phyloP scores from a whole-genome alignment of 495 filamentous ascomycete species.

The Oleoguttula mirabilis region DNA sequence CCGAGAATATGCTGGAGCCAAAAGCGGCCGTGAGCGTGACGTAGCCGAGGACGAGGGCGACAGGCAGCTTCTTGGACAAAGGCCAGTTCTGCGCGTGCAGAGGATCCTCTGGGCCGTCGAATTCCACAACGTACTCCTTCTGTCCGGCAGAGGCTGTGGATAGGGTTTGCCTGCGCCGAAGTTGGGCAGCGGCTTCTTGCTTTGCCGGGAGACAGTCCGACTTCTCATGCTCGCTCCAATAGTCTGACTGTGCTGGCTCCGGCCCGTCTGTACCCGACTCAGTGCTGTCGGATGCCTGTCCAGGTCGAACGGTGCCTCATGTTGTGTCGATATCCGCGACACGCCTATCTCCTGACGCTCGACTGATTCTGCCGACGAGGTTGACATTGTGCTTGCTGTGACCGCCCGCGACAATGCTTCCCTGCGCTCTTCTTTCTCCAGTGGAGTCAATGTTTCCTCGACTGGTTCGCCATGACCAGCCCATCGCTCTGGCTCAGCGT shows the following conservation, averaged over 20 bases:
- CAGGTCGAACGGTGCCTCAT: constrained; percentile 37
- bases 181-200: constrained; percentile 41
- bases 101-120: constrained; percentile 66
- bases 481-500: constrained; percentile 23
- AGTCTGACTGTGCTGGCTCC: constrained; percentile 63
- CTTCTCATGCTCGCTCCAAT: constrained; percentile 44
- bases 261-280: constrained; percentile 60
- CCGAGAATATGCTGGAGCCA: constrained; percentile 25
- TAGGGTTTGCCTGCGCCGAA: constrained; percentile 68
- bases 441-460: constrained; percentile 9
- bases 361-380: constrained; percentile 22
- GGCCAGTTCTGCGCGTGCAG: constrained; percentile 44
- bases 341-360: constrained; percentile 30
- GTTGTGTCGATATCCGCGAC: constrained; percentile 49
- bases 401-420: constrained; percentile 15
- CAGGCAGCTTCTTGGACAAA: constrained; percentile 31
- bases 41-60: constrained; percentile 25
- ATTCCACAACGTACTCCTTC: constrained; percentile 80
- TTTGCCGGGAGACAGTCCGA: constrained; percentile 38
- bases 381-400: constrained; percentile 7
- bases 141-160: constrained; percentile 57
- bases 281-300: constrained; percentile 64
- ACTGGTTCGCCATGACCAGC: constrained; percentile 29
- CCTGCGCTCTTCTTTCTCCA: constrained; percentile 6
- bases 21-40: constrained; percentile 27